Evolutionary conservation across 192 early-diverging fungal genomes (phyloP).

Genomic region (Coemansia sp.): DNA sequence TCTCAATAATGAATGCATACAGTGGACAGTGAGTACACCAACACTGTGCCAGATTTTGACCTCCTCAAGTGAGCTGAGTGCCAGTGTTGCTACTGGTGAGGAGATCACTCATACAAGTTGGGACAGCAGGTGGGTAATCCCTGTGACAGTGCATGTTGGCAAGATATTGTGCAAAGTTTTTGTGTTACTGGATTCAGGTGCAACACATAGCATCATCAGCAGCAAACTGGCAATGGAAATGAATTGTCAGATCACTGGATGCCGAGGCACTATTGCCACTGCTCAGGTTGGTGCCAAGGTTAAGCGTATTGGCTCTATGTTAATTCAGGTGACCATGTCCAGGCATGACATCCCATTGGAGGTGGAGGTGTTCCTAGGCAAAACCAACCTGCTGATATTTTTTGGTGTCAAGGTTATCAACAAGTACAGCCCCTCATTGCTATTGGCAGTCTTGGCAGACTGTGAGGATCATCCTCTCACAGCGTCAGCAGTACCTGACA

Average conservation of each 20-base stretch:
- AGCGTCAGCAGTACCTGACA: neutral
- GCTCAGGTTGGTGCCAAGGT: neutral
- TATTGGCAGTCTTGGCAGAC: neutral
- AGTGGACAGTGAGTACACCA: no score
- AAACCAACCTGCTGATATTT: neutral
- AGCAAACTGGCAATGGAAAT: neutral
- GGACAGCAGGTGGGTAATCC: neutral
- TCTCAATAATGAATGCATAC: no score
- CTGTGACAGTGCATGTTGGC: neutral
- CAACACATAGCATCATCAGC: neutral
- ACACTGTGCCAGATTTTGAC: neutral
- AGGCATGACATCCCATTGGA: neutral
- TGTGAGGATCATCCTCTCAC: neutral
- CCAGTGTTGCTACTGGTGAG: neutral
- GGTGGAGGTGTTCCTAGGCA: neutral
- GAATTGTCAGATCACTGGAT: neutral
- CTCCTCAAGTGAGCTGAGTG: neutral
- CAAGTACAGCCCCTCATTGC: neutral
- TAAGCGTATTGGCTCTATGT: neutral
- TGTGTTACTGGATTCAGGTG: neutral
- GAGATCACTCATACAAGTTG: neutral
- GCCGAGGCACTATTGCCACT: neutral
- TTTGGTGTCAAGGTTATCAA: neutral
- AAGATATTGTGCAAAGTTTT: neutral
- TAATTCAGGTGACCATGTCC: neutral